These are phyloP conservation scores for Rubia peregrina DNA, from an alignment of 305 asterid species.

Conservation along the genomic window DNA sequence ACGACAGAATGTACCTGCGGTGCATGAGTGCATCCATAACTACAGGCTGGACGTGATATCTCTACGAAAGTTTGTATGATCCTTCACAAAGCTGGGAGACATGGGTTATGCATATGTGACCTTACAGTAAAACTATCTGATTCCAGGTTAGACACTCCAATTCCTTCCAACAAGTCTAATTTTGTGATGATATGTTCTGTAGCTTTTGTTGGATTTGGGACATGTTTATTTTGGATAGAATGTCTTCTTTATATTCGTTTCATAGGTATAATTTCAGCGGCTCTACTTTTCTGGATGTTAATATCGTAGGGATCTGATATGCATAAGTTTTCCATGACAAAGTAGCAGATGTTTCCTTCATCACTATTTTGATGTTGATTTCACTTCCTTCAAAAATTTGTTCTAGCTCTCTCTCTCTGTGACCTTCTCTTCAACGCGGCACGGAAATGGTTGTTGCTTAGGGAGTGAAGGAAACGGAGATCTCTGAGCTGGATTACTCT, in stretches of 20 bases:
- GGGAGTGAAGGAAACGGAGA: constrained; percentile 76
- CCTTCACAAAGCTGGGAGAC: constrained; percentile 68
- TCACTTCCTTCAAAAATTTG: neutral
- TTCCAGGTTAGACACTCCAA: constrained; percentile 16
- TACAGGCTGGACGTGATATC: constrained; percentile 44
- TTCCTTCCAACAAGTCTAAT: constrained; percentile 24
- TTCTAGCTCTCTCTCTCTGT: neutral
- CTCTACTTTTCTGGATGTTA: neutral
- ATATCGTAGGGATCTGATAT: neutral
- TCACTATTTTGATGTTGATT: neutral
- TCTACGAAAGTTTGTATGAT: constrained; percentile 60
- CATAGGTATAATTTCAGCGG: neutral
- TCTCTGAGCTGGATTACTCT: constrained; percentile 91
- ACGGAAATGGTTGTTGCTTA: constrained; percentile 55
- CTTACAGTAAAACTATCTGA: constrained; percentile 44
- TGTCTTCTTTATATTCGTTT: neutral
- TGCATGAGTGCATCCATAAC: constrained; percentile 48
- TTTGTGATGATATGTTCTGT: neutral
- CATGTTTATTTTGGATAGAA: neutral
- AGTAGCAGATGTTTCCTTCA: neutral
- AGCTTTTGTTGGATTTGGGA: neutral
- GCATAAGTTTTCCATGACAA: neutral
- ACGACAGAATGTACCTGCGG: constrained; percentile 56
- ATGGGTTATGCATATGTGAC: constrained; percentile 60
- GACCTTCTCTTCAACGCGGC: neutral